Conservation (phyloP, 2,329 filamentous ascomycete genomes). For the Lecanicillium sp. region DNA sequence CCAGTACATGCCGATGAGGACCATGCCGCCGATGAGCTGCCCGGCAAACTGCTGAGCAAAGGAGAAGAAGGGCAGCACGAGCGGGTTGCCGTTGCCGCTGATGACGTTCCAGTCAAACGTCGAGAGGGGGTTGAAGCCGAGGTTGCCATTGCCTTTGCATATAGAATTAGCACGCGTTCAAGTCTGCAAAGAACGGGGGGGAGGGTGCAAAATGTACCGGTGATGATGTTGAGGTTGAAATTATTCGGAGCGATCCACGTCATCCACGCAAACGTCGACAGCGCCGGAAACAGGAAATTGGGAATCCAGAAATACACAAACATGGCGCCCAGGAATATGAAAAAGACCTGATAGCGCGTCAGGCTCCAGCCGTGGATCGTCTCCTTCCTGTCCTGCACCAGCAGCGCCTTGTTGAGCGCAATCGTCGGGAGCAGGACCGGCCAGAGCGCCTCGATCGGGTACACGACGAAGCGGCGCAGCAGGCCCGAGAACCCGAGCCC, state of each 20-base stretch:
- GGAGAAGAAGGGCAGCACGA: not conserved
- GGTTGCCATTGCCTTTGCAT: not conserved
- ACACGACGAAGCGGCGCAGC: conserved; percentile 25
- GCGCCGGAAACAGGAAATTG: conserved; percentile 34
- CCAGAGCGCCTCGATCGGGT: not conserved
- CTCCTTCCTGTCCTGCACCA: conserved; percentile 29
- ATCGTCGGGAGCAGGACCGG: conserved; percentile 22
- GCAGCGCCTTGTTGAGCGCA: conserved; percentile 1
- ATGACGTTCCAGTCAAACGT: conserved; percentile 1
- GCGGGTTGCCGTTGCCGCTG: not conserved
- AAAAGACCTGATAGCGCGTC: conserved; percentile 35
- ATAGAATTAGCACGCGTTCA: no score
- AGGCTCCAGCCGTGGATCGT: conserved; percentile 36
- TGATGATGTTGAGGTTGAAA: conserved; percentile 26
- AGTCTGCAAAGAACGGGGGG: no score
- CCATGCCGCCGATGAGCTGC: not conserved
- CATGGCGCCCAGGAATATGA: conserved; percentile 29
- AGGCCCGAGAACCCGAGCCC: conserved; percentile 28
- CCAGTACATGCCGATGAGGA: conserved; percentile 7
- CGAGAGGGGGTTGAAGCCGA: not conserved
- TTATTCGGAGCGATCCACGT: conserved; percentile 40
- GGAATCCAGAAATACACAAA: conserved; percentile 41
- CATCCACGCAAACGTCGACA: conserved; percentile 40
- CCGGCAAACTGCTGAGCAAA: not conserved
- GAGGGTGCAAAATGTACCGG: conserved; percentile 17